Percentiles rank a stretch among this genome's conserved stretches.
These are phyloP conservation scores for Oxytropis ochrocephala DNA, from an alignment of 306 rosid species.

Conservation along the genomic window DNA sequence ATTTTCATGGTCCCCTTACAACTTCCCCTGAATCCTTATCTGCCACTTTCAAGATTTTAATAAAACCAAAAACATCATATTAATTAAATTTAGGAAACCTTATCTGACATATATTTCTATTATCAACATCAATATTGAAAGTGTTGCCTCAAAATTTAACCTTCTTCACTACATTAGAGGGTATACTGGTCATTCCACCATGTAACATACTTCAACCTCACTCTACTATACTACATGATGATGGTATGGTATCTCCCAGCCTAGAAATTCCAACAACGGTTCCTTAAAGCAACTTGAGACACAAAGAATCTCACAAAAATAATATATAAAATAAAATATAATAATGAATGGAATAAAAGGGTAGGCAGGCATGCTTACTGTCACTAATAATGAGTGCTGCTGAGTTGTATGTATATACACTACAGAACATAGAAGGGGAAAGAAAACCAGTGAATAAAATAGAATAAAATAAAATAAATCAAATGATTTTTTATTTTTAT, in stretches of 20 bases:
- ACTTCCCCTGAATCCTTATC: not conserved
- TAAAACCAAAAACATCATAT: too few relatives aligned
- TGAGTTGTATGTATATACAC: constrained; percentile 26
- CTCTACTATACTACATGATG: constrained; percentile 1
- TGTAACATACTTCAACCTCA: constrained; percentile 3
- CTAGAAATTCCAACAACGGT: constrained; percentile 49
- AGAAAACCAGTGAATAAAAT: not conserved
- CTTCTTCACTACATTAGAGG: constrained; percentile 1
- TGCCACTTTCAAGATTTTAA: not conserved
- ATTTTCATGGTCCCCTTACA: not conserved
- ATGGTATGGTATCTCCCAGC: constrained; percentile 1
- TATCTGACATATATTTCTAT: not conserved
- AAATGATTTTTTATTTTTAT: not conserved
- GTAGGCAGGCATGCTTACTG: constrained; percentile 33
- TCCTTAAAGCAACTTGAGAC: constrained; percentile 32
- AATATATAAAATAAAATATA: not conserved
- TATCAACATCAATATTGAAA: not conserved
- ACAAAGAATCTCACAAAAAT: constrained; percentile 26
- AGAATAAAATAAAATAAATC: not conserved
- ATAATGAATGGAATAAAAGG: not conserved
- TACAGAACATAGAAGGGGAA: not conserved
- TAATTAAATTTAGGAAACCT: not conserved
- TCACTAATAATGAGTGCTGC: constrained; percentile 29
- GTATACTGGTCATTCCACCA: constrained; percentile 18
- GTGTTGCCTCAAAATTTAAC: not conserved